phyloP scores from a whole-genome alignment of 371 early-diverging fungal species.

The Zopfochytrium polystomum region DNA sequence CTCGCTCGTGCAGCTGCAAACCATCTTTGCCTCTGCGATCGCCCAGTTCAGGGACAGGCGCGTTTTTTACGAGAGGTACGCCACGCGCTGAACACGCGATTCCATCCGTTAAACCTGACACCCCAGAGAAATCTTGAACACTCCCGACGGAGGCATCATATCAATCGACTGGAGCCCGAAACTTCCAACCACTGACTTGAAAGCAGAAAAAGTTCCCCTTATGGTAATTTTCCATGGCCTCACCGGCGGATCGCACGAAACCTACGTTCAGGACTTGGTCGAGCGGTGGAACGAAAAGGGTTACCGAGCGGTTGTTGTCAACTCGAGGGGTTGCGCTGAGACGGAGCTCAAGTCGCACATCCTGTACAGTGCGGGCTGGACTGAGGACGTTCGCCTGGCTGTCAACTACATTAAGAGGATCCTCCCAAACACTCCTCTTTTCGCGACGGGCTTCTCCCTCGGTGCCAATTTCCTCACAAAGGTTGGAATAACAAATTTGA shows the following conservation, averaged over 20 bases:
- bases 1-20: conserved; percentile 20
- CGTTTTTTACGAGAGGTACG: conserved; percentile 17
- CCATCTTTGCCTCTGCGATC: conserved; percentile 26
- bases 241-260: conserved; percentile 85
- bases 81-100: background rate
- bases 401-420: conserved; percentile 50
- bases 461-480: conserved; percentile 90
- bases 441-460: conserved; percentile 82
- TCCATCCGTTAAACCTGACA: conserved; percentile 10
- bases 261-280: conserved; percentile 75
- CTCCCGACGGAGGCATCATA: conserved; percentile 81
- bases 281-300: conserved; percentile 48
- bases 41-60: background rate
- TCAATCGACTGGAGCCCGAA: conserved; percentile 82
- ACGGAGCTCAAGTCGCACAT: conserved; percentile 70
- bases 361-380: conserved; percentile 80
- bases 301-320: conserved; percentile 79
- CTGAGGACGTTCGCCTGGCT: conserved; percentile 70
- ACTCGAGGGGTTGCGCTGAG: conserved; percentile 83
- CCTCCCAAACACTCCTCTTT: conserved; percentile 63
- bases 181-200: conserved; percentile 18
- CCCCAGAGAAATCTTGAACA: conserved; percentile 58
- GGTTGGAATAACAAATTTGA: conserved; percentile 33
- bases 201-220: conserved; percentile 22
- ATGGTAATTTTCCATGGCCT: conserved; percentile 82